Evolutionary conservation across 306 rosid genomes (phyloP).

Genomic region (Potentilla sterilis): DNA sequence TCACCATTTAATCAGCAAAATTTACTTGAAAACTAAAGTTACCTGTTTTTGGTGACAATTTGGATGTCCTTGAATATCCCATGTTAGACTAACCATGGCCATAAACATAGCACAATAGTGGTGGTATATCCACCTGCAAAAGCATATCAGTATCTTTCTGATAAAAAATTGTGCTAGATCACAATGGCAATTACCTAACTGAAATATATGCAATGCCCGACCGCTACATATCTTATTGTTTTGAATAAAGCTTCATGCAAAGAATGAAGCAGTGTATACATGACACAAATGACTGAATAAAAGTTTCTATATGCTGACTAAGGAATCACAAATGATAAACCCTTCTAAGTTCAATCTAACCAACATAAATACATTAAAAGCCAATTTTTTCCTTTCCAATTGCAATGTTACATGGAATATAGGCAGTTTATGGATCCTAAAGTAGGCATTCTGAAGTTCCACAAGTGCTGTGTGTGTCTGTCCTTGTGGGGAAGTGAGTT

Average conservation of each 20-base stretch:
- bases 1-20: constrained; percentile 5
- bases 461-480: neutral
- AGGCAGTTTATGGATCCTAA: neutral
- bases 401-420: neutral
- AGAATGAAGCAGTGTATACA: neutral
- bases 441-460: neutral
- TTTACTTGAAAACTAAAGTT: constrained; percentile 47
- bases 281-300: neutral
- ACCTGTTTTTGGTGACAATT: constrained; percentile 92
- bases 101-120: constrained; percentile 93
- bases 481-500: neutral
- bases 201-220: neutral
- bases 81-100: constrained; percentile 99
- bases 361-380: neutral
- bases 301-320: neutral
- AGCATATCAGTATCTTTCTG: constrained; percentile 5
- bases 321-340: neutral
- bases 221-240: neutral
- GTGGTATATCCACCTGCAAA: constrained; percentile 97
- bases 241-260: neutral
- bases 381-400: neutral
- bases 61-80: constrained; percentile 97
- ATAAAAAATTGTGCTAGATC: neutral
- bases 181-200: neutral
- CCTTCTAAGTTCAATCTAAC: neutral